Base-by-base conservation (phyloP, 1,139 yeast genomes). In the Candida pseudoviswanathii region DNA sequence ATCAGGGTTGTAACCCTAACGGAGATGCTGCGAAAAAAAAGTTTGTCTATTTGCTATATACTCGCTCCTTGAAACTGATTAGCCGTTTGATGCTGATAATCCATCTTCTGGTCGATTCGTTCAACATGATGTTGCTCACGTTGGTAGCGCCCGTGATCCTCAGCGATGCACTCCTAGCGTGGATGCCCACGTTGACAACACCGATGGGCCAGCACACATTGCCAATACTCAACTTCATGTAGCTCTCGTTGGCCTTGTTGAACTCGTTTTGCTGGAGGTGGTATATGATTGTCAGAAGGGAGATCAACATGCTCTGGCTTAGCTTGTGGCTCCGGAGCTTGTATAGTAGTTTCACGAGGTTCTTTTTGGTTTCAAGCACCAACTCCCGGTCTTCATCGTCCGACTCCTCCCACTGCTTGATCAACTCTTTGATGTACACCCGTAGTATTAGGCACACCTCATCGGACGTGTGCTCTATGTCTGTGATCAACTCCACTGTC, bases 151-250 rank as follows among this genome's bases (percentile, higher is more conserved):
- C 75, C 2, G 74, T 63, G 39, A 73, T 73, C 51, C 68, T 73
- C 64, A 62, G 67, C 25, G 65, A 64, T 21, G 87, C 82, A 55
- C 84, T 80, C 52, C 95, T 71, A 38, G 84, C 86, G 63, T 90
- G 96, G 51, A 90, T 89, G 43, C 95, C 92, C 10, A 89, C 88
- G 48, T 82, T 81, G 9, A 84, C 74, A 8, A 90, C 89, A 34
- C 97, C 97, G 54, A 90, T 87, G 2, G 97, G 97, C 96, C 96
- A 90, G 2, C 96, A 94, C 1, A 88, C 90, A 57, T 89, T 89
- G 1, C 97, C 97, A 32, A 90, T 85, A 60, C 95, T 86, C 54
- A 90, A 70, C 55, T 86, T 81, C 76, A 89, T 73, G 62, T 90
- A 90, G 36, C 85, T 75, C 58, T 87, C 89, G 53, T 81, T 81